These are phyloP conservation scores for Crataegus laevigata DNA, from an alignment of 306 rosid species.

Conservation along the genomic window DNA sequence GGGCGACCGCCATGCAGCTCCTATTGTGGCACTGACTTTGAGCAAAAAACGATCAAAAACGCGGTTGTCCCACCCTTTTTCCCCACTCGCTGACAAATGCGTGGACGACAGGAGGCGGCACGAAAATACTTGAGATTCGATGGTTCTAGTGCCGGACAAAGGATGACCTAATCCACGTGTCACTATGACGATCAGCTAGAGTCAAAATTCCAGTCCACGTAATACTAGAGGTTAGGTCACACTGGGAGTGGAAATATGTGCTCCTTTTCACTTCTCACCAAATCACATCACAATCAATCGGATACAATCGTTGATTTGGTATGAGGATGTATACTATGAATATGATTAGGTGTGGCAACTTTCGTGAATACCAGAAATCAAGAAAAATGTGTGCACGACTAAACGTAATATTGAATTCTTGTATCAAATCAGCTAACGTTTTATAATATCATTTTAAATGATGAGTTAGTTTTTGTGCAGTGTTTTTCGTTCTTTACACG, in stretches of 20 bases:
- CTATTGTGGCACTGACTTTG: neutral
- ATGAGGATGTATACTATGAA: neutral
- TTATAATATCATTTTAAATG: too few species aligned
- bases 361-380: neutral
- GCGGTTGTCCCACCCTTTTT: neutral
- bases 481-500: too few species aligned
- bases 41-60: neutral
- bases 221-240: too few species aligned
- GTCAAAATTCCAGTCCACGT: neutral
- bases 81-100: conserved; percentile 1
- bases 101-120: neutral
- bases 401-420: too few species aligned
- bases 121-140: neutral
- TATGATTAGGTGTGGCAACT: neutral
- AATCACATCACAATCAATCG: neutral
- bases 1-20: neutral
- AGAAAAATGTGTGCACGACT: too few species aligned
- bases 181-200: neutral
- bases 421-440: too few species aligned
- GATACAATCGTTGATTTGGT: neutral
- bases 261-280: neutral
- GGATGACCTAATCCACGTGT: neutral
- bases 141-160: neutral
- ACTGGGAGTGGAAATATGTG: neutral
- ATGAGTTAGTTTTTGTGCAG: too few species aligned